phyloP scores from a whole-genome alignment of 345 rosid genomes.

The Adansonia digitata region DNA sequence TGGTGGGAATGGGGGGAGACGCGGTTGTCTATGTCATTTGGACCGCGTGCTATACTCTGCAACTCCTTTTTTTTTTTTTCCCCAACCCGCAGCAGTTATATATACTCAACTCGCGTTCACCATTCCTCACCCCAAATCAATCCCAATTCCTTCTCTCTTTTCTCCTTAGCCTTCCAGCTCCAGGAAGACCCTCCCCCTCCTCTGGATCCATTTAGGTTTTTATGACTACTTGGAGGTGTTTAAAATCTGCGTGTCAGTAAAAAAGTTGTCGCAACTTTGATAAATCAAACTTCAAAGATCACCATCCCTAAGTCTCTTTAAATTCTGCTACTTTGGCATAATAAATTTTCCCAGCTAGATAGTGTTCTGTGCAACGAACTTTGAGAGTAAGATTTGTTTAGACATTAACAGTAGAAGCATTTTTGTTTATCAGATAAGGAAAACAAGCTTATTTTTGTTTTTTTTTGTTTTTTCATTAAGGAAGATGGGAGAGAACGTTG shows the following conservation, averaged over 20 bases:
- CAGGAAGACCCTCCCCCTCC: neutral
- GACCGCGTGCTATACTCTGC: constrained; percentile 5
- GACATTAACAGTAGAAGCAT: neutral
- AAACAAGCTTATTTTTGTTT: neutral
- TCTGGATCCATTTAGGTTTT: constrained; percentile 10
- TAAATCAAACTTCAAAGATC: neutral
- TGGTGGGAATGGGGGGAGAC: neutral
- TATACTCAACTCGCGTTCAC: neutral
- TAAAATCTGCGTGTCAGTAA: constrained; percentile 5
- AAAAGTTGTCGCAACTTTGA: neutral
- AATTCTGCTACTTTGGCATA: neutral
- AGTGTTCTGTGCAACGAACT: neutral
- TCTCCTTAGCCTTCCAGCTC: neutral
- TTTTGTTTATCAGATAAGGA: neutral
- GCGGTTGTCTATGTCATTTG: neutral
- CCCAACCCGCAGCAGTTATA: neutral
- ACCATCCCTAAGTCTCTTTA: neutral
- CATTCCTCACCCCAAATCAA: neutral
- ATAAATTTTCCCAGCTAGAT: neutral
- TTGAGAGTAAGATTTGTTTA: neutral
- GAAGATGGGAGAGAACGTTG: constrained; percentile 29
- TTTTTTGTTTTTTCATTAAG: neutral
- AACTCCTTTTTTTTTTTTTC: too few relatives aligned
- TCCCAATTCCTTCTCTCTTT: neutral
- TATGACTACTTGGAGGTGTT: constrained; percentile 12